Evolutionary conservation across 257 asterid species (phyloP), one percentile per base, ranked within the genome.

Genomic region (Solanum verrucosum): DNA sequence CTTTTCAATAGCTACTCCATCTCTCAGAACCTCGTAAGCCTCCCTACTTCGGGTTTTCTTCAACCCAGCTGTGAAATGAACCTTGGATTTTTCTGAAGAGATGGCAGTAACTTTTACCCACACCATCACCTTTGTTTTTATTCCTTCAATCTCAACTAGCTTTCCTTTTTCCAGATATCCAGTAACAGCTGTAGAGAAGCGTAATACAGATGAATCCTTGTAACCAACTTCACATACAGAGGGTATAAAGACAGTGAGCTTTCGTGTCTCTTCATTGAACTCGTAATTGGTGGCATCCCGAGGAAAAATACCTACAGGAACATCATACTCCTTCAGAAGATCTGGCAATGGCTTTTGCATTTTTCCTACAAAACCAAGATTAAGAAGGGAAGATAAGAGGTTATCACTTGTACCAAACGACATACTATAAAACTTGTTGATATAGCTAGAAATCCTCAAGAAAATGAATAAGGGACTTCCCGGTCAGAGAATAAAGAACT

Each of bases 81-180:
- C 82, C 91, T 97, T 95, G 9, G 98, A 91, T 84, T 92, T 92
- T 56, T 95, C 99, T 15, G 94, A 90, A 1, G 96, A 84, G 89
- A 97, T 94, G 37, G 98, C 89, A 29, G 95, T 94, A 88, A 97
- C 99, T 87, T 94, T 96, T 27, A 91, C 93, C 98, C 98, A 95
- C 65, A 96, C 91, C 84, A 93, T 85, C 91, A 93, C 93, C 87
- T 95, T 93, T 8, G 99, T 96, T 91, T 96, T 96, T 15, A 96
- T 93, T 49, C 98, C 98, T 35, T 93, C 99, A 49, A 94, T 90
- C 38, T 95, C 95, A 3, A 90, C 89, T 84, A 96, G 85, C 92
- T 94, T 95, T 16, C 98, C 98, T 87, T 94, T 94, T 92, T 94
- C 97, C 65, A 96, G 75, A 87, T 89, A 91, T 38, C 96, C 98